phyloP scores from a whole-genome alignment of 2,329 filamentous ascomycete genomes.

The Botrytis cinerea region DNA sequence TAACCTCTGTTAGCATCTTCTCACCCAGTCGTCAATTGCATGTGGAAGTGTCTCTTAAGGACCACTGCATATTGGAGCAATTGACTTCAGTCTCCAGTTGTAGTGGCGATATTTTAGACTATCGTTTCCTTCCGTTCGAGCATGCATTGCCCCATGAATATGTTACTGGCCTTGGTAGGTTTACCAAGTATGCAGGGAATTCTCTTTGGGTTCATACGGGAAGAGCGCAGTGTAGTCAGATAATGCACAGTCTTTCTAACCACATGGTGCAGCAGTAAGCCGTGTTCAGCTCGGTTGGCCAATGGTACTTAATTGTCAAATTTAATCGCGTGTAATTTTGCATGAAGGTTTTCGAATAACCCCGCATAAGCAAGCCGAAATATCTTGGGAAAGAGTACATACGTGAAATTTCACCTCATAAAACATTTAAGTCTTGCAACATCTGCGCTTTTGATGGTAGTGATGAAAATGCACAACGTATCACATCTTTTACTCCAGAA shows the following conservation, averaged over 20 bases:
- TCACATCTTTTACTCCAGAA: background rate
- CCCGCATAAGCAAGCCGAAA: background rate
- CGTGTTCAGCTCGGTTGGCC: background rate
- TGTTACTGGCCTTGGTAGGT: background rate
- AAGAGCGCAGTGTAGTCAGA: background rate
- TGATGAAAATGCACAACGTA: constrained; percentile 6
- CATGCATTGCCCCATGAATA: background rate
- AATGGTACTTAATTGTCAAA: background rate
- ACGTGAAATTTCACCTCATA: background rate
- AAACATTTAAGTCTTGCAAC: background rate
- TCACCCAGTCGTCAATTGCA: background rate
- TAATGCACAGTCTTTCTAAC: background rate
- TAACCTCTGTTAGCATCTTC: background rate
- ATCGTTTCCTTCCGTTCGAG: constrained; percentile 2
- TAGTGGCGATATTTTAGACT: background rate
- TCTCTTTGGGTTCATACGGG: background rate
- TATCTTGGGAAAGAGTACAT: background rate
- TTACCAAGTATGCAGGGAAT: background rate
- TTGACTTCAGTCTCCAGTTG: background rate
- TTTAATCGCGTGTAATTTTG: background rate
- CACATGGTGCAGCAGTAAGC: background rate
- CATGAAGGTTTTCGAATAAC: background rate
- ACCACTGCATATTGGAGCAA: background rate
- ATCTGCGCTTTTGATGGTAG: background rate
- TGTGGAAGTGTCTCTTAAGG: background rate